A percentile compares a stretch with the other conserved stretches of the same genome.
Conservation (phyloP, 106 monocot genomes). For the Dendrobium huoshanense region DNA sequence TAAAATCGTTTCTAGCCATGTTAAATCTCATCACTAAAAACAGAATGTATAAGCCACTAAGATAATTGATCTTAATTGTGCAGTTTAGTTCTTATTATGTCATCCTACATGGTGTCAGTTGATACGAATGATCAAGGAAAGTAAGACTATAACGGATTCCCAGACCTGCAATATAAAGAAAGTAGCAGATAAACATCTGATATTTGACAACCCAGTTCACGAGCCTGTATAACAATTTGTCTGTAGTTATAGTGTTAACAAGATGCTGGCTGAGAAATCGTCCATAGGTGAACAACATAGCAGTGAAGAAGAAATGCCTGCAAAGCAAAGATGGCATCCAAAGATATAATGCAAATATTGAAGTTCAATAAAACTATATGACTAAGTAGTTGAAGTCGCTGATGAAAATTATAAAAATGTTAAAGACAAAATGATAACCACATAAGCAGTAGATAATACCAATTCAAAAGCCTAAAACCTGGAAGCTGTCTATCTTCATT, state of each 20-base stretch:
- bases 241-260: conserved; percentile 87
- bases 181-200: conserved; percentile 98
- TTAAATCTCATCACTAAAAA: not conserved
- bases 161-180: conserved; percentile 77
- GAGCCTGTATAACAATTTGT: conserved; percentile 79
- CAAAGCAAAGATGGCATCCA: conserved; percentile 6
- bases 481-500: conserved; percentile 83
- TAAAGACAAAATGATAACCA: not conserved
- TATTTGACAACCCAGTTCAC: conserved; percentile 89
- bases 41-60: not conserved
- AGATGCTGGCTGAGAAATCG: conserved; percentile 89
- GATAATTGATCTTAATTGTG: not conserved
- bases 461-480: conserved; percentile 91
- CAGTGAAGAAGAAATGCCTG: conserved; percentile 68
- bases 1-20: not conserved
- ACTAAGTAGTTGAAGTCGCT: not conserved
- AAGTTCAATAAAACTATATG: not conserved
- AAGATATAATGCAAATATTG: not conserved
- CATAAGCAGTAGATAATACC: conserved; percentile 30
- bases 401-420: not conserved
- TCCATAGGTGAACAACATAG: conserved; percentile 88
- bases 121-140: not conserved
- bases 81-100: not conserved
- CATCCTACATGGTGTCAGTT: not conserved
- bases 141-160: not conserved